Base-by-base conservation (phyloP, 352 stramenopile species). In the Pythium apleroticum region DNA sequence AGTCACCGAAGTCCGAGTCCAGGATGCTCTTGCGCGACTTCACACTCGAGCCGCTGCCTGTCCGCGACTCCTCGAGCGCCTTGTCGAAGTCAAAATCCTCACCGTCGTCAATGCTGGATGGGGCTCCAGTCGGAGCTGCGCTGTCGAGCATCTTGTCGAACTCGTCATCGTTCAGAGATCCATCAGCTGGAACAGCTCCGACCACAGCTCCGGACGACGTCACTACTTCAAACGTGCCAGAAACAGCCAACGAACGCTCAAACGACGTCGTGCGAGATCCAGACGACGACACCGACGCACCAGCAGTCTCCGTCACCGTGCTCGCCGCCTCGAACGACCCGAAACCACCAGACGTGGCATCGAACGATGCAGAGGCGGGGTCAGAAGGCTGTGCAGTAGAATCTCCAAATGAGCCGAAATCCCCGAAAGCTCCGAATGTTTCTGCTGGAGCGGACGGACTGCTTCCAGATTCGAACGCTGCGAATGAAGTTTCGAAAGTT, bases 41-140 rank as follows among this genome's bases (percentile, higher is more conserved):
- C 8, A n/a, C 62, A 27, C 62, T 68, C 5, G 62, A 62, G 15
- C 50, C 64, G 48, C 64, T 71, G 7, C 52, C 45, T 46, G 50
- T 62, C 2, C 52, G 60, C 6, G 60, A 62, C 33, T 71, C 41
- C 28, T 58, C 33, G 19, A 71, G 43, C 7, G 64, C 64, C 19
- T 66, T 45, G 31, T 71, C 64, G 27, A 53, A 71, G 35, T 71
- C 64, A 27, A 71, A 66, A 15, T 71, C 64, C 17, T 71, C 64
- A 31, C 37, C 25, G 12, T 48, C 55, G 19, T 31, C 25, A 4
- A 27, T 10, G 11, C n/a, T 28, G 1, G 4, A 7, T 12, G 4
- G 3, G 19, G 11, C 6, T 4, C 41, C 20, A 7, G n/a, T 2
- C 1, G 41, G 31, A 9, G 62, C 35, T 8, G 57, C 41, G 39